These are phyloP conservation scores for Pulveroboletus frians DNA, from an alignment of 768 basidiomycete species.

Conservation along the genomic window DNA sequence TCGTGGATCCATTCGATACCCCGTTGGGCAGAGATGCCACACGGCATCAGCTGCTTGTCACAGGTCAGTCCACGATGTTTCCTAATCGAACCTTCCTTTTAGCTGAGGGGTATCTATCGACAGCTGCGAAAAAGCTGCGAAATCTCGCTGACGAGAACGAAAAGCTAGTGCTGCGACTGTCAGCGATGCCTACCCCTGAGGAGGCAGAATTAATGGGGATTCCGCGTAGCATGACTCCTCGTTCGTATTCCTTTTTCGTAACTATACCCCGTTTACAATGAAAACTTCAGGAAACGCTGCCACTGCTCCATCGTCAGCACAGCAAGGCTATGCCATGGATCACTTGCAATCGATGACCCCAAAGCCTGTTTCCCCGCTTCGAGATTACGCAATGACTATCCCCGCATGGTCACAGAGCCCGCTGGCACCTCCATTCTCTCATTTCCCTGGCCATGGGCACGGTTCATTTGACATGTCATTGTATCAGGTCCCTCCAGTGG, in stretches of 20 bases:
- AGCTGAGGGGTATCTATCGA: slow-evolving; percentile 3
- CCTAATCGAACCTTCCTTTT: not conserved
- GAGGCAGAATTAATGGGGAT: not conserved
- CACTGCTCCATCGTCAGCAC: slow-evolving; percentile 6
- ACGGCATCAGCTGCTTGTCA: slow-evolving; percentile 25
- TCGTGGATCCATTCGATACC: slow-evolving; percentile 22
- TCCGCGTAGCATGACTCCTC: not conserved
- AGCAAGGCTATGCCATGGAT: slow-evolving; percentile 5
- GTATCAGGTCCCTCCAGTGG: not conserved
- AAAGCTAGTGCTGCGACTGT: slow-evolving; percentile 12
- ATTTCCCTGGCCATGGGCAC: not conserved
- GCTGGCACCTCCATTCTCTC: not conserved
- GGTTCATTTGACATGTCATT: slow-evolving; percentile 4
- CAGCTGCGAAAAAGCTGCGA: slow-evolving; percentile 48
- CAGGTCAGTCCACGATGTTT: slow-evolving; percentile 12
- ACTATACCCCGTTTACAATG: not conserved
- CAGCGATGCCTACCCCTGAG: slow-evolving; percentile 5
- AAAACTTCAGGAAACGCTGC: slow-evolving; percentile 6
- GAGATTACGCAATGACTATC: not conserved
- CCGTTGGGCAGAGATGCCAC: slow-evolving; percentile 26
- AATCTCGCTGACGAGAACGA: slow-evolving; percentile 23
- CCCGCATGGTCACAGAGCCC: slow-evolving; percentile 8
- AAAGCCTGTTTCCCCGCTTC: slow-evolving; percentile 1
- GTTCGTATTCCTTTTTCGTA: slow-evolving; percentile 9
- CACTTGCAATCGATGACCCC: slow-evolving; percentile 1